Percentiles rank a stretch among this genome's conserved stretches.
Conservation (phyloP, 345 rosid species). For the Eucalyptus pauciflora region DNA sequence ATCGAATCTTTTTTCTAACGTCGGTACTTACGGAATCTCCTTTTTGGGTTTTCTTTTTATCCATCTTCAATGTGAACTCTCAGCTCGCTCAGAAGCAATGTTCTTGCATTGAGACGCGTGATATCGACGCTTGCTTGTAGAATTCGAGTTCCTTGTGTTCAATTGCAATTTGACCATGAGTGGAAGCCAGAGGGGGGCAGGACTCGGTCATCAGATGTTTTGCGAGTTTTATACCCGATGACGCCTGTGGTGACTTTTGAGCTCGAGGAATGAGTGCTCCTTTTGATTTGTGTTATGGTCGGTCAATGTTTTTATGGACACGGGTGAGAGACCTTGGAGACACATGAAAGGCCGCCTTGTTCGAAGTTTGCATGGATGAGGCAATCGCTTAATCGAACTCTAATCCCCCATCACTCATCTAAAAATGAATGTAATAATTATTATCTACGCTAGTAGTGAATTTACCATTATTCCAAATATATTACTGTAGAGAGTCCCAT, state of each 20-base stretch:
- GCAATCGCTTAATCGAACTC: too few relatives aligned
- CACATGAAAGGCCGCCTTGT: not conserved
- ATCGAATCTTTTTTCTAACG: not conserved
- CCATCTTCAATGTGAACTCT: not conserved
- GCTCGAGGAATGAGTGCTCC: not conserved
- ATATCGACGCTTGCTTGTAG: not conserved
- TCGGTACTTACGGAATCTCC: not conserved
- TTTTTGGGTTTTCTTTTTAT: not conserved
- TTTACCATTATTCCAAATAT: not conserved
- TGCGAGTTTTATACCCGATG: not conserved
- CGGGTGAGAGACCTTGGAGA: not conserved
- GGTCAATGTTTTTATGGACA: not conserved
- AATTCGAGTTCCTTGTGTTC: not conserved
- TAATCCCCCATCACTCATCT: too few relatives aligned
- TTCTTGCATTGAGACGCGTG: not conserved
- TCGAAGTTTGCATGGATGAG: not conserved
- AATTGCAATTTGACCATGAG: not conserved
- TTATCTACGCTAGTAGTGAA: not conserved
- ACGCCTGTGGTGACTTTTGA: not conserved
- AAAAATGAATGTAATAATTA: not conserved
- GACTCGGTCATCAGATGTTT: not conserved
- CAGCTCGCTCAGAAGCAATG: not conserved
- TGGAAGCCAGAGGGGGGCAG: not conserved
- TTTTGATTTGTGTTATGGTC: not conserved
- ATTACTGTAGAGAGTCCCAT: not conserved